Conservation (phyloP, 2,329 filamentous ascomycete genomes). For the Curvularia spicifera region DNA sequence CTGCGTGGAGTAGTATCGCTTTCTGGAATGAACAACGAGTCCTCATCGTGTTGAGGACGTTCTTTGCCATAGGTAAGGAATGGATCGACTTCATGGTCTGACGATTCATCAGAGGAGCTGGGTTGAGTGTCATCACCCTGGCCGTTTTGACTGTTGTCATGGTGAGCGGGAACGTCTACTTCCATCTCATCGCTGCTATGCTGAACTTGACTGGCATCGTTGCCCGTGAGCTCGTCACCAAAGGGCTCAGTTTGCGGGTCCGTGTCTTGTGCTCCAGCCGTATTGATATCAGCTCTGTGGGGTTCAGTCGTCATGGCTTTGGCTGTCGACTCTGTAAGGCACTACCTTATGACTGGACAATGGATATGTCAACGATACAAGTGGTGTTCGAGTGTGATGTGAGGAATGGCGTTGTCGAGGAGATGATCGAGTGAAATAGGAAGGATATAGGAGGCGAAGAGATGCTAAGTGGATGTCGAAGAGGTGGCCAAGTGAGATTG, state of each 20-base stretch:
- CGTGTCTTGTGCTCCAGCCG: conserved; percentile 5
- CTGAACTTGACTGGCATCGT: background rate
- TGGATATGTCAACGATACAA: background rate
- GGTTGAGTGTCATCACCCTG: background rate
- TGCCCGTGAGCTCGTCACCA: background rate
- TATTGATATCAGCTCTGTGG: conserved; percentile 1
- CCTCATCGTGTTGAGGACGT: conserved; percentile 2
- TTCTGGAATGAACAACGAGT: conserved; percentile 27
- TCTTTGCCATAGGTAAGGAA: background rate
- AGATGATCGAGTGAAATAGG: no score
- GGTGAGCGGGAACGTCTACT: background rate
- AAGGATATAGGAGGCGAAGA: no score
- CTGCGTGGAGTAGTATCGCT: background rate
- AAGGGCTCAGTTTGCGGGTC: background rate
- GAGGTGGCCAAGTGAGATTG: no score
- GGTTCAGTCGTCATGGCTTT: conserved; percentile 6
- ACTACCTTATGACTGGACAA: background rate
- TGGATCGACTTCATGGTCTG: background rate
- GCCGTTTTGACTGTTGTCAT: background rate
- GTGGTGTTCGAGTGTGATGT: background rate
- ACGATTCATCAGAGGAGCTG: background rate
- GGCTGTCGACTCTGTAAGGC: background rate
- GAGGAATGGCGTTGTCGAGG: background rate
- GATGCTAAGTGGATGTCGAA: no score
- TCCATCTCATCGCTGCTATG: background rate